Base-by-base conservation (phyloP, 805 yeast species). In the Jamesozyma lodderae region DNA sequence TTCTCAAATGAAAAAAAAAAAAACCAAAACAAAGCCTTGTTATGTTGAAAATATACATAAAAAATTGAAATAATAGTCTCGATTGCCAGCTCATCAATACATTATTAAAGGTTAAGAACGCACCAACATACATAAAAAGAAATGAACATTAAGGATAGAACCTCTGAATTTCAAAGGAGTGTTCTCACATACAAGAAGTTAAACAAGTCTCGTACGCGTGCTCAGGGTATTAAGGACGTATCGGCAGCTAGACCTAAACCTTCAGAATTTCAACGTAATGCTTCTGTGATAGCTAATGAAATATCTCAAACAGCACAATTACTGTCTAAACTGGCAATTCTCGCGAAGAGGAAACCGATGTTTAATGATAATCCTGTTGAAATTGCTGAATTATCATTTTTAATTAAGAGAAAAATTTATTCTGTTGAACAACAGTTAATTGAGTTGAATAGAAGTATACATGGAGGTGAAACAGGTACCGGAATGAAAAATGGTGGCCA, bases 331-430 rank as follows among this genome's bases (percentile, higher is more conserved):
- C 68, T 92, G 38, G 95, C 97, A 2, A 67, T 60, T 26, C 54
- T 92, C 46, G 96, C 98, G 3, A 86, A 82, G 59, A 70, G 87
- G 49, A 88, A 87, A 57, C 94, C 96, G 15, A 63, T 90, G 55
- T 85, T 92, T 48, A 95, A 88, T 54, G 98, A 92, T 61, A 79
- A 82, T 48, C 96, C 97, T 1, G 79, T 85, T 13, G 97, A 92
- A 55, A 85, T 92, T 45, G 84, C 88, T 16, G 96, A 92, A 59
- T 67, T 92, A 46, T 88, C 98, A 0, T 83, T 79, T 48, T 80
- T 87, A 30, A 73, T 74, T 46, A 74, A 75, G 50, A 50, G 63
- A 24, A 59, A 59, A 42, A 60, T 60, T 25, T 60, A 66, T 46
- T 59, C 66, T 3, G 79, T 81, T 43, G 83, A 81, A 46, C 96